These are phyloP conservation scores for Plasmodium cynomolgi DNA, from an alignment of 169 alveolate genomes.

Conservation along the genomic window DNA sequence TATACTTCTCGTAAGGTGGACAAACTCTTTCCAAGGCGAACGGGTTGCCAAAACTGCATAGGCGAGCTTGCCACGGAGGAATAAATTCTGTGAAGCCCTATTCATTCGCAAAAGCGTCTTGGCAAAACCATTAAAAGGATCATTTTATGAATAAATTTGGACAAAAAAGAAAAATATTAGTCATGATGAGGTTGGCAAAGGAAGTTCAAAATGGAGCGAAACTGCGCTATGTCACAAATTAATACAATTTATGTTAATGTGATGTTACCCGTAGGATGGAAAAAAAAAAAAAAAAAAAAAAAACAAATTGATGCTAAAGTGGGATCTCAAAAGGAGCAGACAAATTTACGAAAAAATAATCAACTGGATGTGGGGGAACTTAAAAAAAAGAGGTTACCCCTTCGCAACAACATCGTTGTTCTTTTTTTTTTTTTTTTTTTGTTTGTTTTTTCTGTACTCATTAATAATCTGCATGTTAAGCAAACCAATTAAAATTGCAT, in stretches of 20 bases:
- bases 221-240: not conserved
- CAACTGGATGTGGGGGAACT: not conserved
- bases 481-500: not conserved
- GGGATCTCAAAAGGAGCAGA: not conserved
- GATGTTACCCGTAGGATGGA: not conserved
- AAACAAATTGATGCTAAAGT: not conserved
- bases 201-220: not conserved
- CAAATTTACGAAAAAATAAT: not conserved
- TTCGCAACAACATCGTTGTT: not conserved
- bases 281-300: not conserved
- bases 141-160: not conserved
- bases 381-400: not conserved
- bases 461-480: not conserved
- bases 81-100: not conserved
- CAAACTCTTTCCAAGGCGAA: not conserved
- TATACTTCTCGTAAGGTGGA: not conserved
- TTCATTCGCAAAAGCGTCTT: not conserved
- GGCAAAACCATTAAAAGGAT: not conserved
- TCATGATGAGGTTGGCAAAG: constrained; percentile 5
- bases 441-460: not conserved
- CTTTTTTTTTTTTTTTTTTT: not conserved
- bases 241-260: not conserved
- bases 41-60: not conserved
- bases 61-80: not conserved
- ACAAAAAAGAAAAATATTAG: not conserved